Evolutionary conservation across 169 alveolate species (phyloP).

Genomic region (Eimeria zaria): DNA sequence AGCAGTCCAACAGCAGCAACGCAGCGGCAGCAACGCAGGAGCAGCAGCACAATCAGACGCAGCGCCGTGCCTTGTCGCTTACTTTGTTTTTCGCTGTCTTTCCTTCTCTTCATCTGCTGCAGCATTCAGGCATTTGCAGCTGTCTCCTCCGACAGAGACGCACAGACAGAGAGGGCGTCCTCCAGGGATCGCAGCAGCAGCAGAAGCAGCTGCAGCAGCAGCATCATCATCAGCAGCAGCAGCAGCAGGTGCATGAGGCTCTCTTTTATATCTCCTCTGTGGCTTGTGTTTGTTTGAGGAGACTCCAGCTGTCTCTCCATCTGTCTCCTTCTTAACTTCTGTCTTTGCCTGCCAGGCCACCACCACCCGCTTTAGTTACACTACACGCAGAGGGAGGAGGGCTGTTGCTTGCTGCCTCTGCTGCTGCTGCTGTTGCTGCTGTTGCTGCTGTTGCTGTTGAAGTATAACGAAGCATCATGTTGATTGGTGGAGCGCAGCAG

Average conservation of each 20-base stretch:
- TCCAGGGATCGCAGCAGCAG: background rate
- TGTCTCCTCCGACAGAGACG: background rate
- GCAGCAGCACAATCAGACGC: background rate
- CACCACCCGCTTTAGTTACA: too few relatives aligned
- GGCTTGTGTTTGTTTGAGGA: too few relatives aligned
- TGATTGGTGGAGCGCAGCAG: background rate
- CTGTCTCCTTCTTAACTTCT: too few relatives aligned
- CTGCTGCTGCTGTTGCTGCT: background rate
- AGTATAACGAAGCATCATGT: background rate
- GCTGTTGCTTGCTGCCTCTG: background rate
- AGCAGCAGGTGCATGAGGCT: too few relatives aligned
- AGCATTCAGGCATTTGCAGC: background rate
- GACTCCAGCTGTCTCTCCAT: too few relatives aligned
- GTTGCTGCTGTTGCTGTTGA: too few relatives aligned
- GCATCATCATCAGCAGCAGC: slow-evolving; percentile 16
- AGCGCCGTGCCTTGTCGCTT: background rate
- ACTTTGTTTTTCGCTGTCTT: background rate
- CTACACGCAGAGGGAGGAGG: too few relatives aligned
- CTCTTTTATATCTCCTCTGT: too few relatives aligned
- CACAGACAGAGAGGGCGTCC: background rate
- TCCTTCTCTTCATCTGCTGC: background rate
- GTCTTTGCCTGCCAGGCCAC: too few relatives aligned
- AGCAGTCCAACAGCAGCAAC: background rate
- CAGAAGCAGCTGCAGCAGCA: slow-evolving; percentile 37
- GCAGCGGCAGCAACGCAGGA: too few relatives aligned